phyloP scores from a whole-genome alignment of 345 rosid genomes.

The Sisymbrium irio region DNA sequence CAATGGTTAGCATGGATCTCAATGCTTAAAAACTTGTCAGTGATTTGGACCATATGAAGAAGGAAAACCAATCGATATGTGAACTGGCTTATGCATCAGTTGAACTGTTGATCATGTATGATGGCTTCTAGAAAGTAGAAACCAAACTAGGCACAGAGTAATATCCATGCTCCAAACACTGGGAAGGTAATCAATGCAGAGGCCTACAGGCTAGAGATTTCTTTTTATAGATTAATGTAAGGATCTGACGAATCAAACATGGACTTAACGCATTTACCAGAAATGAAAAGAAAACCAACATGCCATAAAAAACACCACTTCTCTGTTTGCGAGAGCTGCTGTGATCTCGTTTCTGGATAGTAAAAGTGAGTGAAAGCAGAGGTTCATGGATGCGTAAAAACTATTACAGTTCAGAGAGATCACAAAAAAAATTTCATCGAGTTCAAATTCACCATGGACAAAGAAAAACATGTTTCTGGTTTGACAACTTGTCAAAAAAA shows the following conservation, averaged over 20 bases:
- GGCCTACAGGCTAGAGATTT: conserved; percentile 64
- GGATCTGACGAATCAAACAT: neutral
- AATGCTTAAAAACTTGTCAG: neutral
- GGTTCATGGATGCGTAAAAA: too few relatives aligned
- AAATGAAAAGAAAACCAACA: neutral
- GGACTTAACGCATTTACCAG: neutral
- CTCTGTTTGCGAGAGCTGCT: conserved; percentile 54
- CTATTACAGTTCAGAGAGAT: too few relatives aligned
- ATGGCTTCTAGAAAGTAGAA: conserved; percentile 11
- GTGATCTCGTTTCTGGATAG: conserved; percentile 58
- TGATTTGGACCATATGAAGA: neutral
- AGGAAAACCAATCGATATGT: neutral
- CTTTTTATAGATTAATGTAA: neutral
- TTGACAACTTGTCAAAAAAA: too few relatives aligned
- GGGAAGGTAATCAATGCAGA: conserved; percentile 72
- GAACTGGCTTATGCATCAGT: neutral
- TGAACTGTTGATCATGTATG: neutral
- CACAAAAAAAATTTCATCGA: too few relatives aligned
- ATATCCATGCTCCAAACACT: conserved; percentile 57
- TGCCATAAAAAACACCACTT: conserved; percentile 79
- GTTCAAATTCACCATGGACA: too few relatives aligned
- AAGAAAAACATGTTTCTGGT: too few relatives aligned
- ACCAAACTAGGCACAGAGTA: conserved; percentile 37
- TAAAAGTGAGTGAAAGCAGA: too few relatives aligned
- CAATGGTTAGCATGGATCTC: too few relatives aligned